A percentile compares a stretch with the other conserved stretches of the same genome.
Conservation (phyloP, 1,139 yeast genomes). For the Suhomyces chickasaworum region DNA sequence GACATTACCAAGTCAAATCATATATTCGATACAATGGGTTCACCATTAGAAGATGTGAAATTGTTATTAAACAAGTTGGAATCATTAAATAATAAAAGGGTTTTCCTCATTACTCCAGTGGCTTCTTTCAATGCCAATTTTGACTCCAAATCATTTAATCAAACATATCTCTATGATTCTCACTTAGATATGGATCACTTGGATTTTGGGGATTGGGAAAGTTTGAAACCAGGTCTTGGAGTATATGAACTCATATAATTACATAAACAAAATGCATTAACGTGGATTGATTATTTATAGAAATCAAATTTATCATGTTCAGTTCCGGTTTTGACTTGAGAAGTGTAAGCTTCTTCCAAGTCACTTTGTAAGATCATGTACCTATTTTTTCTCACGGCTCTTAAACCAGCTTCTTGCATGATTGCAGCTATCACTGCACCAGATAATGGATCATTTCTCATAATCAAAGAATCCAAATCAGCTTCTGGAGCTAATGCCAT, state of each 20-base stretch:
- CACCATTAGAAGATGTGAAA: constrained; percentile 32
- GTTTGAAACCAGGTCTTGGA: constrained; percentile 63
- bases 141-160: constrained; percentile 20
- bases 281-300: constrained; percentile 58
- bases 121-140: constrained; percentile 43
- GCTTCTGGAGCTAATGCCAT: constrained; percentile 99
- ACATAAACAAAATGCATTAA: constrained; percentile 1
- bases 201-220: constrained; percentile 45
- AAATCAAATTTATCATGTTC: constrained; percentile 98
- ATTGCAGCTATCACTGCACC: constrained; percentile 99
- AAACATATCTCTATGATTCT: constrained; percentile 45
- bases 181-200: constrained; percentile 74
- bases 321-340: constrained; percentile 93
- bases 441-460: constrained; percentile 93
- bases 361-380: constrained; percentile 94
- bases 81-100: constrained; percentile 13
- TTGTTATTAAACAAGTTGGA: constrained; percentile 19
- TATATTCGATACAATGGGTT: constrained; percentile 62
- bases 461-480: constrained; percentile 90
- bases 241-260: constrained; percentile 43
- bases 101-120: constrained; percentile 50
- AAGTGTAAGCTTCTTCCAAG: constrained; percentile 94
- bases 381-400: constrained; percentile 97
- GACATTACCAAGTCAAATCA: constrained; percentile 16
- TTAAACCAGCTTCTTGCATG: constrained; percentile 99